Conservation (phyloP, 116 monocot genomes). For the Papilionanthe hybrid region DNA sequence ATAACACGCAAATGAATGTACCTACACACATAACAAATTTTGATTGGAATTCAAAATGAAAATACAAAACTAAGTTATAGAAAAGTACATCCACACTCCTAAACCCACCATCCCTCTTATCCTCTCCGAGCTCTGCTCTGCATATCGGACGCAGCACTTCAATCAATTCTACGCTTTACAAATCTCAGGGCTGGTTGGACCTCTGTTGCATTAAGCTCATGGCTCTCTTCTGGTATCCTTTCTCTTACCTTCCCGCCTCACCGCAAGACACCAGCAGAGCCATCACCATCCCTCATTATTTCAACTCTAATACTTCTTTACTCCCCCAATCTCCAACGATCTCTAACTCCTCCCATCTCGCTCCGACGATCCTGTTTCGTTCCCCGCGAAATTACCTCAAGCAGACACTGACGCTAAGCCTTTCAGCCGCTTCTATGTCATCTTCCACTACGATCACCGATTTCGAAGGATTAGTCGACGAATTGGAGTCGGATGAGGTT, state of each 20-base stretch:
- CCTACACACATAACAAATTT: too few relatives aligned
- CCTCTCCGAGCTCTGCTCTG: not conserved
- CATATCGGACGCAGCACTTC: not conserved
- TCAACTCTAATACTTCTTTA: not conserved
- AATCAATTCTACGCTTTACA: not conserved
- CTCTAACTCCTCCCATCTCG: not conserved
- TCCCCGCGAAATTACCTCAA: conserved; percentile 27
- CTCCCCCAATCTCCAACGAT: not conserved
- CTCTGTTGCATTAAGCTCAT: not conserved
- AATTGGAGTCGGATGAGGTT: conserved; percentile 22
- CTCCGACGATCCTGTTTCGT: conserved; percentile 22
- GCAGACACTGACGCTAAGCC: not conserved
- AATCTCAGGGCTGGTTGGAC: not conserved
- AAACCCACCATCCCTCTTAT: too few relatives aligned
- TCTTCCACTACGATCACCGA: conserved; percentile 15
- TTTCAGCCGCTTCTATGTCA: not conserved
- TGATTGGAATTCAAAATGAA: too few relatives aligned
- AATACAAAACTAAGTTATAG: too few relatives aligned
- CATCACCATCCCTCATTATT: not conserved
- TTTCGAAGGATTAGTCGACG: conserved; percentile 13
- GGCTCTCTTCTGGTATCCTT: not conserved
- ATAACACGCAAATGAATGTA: too few relatives aligned
- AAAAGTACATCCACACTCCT: too few relatives aligned
- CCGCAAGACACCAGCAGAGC: not conserved
- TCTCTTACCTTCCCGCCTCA: not conserved